Evolutionary conservation across 495 filamentous ascomycete genomes (phyloP).

Genomic region (Aspergillus conjunctus): DNA sequence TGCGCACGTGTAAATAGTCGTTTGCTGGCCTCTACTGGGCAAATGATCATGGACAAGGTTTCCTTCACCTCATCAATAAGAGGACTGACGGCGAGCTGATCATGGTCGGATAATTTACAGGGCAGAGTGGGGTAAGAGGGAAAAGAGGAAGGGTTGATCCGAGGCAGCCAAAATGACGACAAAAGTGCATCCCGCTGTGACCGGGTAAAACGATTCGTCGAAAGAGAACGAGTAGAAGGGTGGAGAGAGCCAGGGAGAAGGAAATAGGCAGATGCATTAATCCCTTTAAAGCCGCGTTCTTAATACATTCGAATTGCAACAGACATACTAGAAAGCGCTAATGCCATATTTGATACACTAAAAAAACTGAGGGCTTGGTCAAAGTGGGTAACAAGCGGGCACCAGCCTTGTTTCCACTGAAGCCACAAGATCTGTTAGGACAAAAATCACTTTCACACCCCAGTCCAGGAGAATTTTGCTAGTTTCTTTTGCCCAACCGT

Average conservation of each 20-base stretch:
- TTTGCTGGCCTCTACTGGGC: background rate
- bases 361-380: constrained; percentile 18
- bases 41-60: background rate
- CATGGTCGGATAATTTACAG: constrained; percentile 5
- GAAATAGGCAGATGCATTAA: constrained; percentile 3
- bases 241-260: background rate
- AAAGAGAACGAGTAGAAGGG: background rate
- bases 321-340: constrained; percentile 12
- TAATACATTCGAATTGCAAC: constrained; percentile 10
- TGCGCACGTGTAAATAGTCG: constrained; percentile 6
- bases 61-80: constrained; percentile 1
- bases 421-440: background rate
- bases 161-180: constrained; percentile 10
- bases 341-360: constrained; percentile 25
- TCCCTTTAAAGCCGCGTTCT: constrained; percentile 10
- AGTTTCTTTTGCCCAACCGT: constrained; percentile 3
- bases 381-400: constrained; percentile 5
- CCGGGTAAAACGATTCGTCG: background rate
- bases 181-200: constrained; percentile 1
- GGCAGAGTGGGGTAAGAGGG: constrained; percentile 14
- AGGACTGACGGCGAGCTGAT: background rate
- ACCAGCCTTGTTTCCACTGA: constrained; percentile 7
- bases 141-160: constrained; percentile 2
- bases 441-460: constrained; percentile 9
- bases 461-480: background rate